Base-by-base conservation (phyloP, 2,329 filamentous ascomycete species). In the Akanthomyces muscarius region DNA sequence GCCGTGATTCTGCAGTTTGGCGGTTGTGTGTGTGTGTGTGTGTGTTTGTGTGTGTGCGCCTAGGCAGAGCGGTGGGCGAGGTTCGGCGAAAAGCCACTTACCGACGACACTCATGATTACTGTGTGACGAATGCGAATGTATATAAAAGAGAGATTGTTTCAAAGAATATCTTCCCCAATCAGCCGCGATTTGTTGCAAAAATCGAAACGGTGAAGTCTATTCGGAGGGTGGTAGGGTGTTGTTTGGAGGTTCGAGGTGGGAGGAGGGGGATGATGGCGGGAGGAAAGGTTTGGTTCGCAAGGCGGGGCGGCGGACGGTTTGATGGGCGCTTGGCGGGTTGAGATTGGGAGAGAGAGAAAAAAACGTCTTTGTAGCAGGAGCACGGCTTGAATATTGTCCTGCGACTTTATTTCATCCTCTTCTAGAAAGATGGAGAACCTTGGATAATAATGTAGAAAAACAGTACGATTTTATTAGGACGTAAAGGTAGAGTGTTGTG, bases 91-190 rank as follows among this genome's bases (percentile, higher is more conserved):
- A 36, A 51, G 16, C 48, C 59, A 76, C 78, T 68, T 77, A 83
- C 81, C 81, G 69, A 84, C 81, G 73, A 84, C 81, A 76, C 78
- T 81, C 81, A 84, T 84, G 77, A 67, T 79, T 74, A 73, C 71
- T 69, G 72, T 65, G 69, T 67, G 58, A 53, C 38, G 58, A 62
- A 23, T 51, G 52, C 55, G 50, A 67, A 68, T 56, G 61, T 66
- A 61, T 50, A 25, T 23, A 33, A 33, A 61, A 13, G 38, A 14
- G 42, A 33, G 23, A 28, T 25, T 13, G 38, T 18, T 8, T 21
- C 1, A n/a, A 38, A 47, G 44, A 18, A 13, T 21, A 50, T 38
- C 50, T 53, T 61, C 48, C 58, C 58, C 58, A 61, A 38, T 61
- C 58, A 61, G 50, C 58, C 48, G 47, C 58, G 58, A 61, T 53